Evolutionary conservation across 768 basidiomycete genomes (phyloP).

Genomic region (Punctularia strigosozonata): DNA sequence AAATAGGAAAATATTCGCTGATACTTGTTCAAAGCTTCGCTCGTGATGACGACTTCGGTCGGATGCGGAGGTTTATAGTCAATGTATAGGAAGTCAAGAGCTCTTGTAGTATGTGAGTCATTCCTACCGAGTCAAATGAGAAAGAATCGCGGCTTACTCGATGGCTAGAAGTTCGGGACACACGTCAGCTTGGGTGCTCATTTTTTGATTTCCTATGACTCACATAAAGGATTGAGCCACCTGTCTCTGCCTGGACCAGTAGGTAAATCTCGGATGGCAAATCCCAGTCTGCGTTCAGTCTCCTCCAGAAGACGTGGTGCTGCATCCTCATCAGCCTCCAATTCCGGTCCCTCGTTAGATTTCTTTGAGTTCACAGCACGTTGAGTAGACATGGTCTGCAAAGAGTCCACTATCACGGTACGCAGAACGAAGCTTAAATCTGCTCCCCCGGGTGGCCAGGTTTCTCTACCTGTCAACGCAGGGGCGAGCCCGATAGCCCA

Average conservation of each 20-base stretch:
- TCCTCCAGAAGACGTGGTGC: conserved; percentile 29
- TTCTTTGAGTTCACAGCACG: too few species aligned
- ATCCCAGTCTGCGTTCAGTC: conserved; percentile 69
- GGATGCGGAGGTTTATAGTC: conserved; percentile 84
- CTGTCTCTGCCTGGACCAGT: conserved; percentile 51
- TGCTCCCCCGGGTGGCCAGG: conserved; percentile 81
- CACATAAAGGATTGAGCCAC: conserved; percentile 78
- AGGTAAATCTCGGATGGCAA: conserved; percentile 69
- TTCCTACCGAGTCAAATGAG: conserved; percentile 1
- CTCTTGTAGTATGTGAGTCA: conserved; percentile 29
- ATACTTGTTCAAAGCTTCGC: conserved; percentile 70
- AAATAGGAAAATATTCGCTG: conserved; percentile 75
- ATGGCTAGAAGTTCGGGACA: conserved; percentile 23
- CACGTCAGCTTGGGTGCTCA: conserved; percentile 23
- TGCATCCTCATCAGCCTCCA: conserved; percentile 1
- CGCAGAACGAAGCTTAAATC: conserved; percentile 77
- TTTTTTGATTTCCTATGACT: conserved; percentile 18
- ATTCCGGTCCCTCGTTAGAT: conserved; percentile 1
- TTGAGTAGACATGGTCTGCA: conserved; percentile 24
- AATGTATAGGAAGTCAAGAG: conserved; percentile 83
- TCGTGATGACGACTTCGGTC: conserved; percentile 60
- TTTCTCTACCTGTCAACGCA: conserved; percentile 56
- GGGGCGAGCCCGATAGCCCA: conserved; percentile 69
- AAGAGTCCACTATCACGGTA: conserved; percentile 76
- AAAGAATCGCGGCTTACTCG: conserved; percentile 25